Evolutionary conservation across 148 eudicot species (phyloP).

Genomic region (Tetragonia tetragonoides): DNA sequence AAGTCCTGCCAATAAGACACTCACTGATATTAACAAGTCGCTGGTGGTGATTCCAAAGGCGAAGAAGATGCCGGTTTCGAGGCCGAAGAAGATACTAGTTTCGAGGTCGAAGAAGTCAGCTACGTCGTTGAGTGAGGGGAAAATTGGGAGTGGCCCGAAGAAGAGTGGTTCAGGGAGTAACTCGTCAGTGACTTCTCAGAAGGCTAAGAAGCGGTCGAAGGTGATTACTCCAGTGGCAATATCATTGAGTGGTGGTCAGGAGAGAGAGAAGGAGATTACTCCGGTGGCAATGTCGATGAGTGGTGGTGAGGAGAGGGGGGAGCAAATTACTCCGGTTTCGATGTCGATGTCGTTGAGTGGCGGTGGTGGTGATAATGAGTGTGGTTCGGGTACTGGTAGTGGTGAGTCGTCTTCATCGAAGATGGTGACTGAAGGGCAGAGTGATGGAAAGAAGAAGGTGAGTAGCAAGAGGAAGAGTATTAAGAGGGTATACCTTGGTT

Average conservation of each 20-base stretch:
- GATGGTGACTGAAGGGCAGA: not conserved
- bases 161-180: not conserved
- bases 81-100: not conserved
- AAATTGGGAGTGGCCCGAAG: not conserved
- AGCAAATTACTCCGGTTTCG: no score
- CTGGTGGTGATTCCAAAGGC: slow-evolving; percentile 31
- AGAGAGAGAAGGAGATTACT: no score
- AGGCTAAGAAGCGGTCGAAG: no score
- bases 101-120: not conserved
- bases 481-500: not conserved
- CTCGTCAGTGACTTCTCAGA: not conserved
- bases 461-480: not conserved
- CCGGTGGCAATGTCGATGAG: no score
- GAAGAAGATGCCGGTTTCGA: not conserved
- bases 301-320: no score
- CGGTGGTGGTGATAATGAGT: no score
- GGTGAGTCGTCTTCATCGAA: no score
- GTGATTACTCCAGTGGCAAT: no score
- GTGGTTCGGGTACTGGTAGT: no score
- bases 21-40: no score
- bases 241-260: no score
- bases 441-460: not conserved
- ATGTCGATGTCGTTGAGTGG: no score
- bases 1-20: not conserved
- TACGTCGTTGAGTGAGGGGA: not conserved